Evolutionary conservation across 2,329 filamentous ascomycete species (phyloP), one percentile per base, ranked within the genome.

Genomic region (Colletotrichum sp.): DNA sequence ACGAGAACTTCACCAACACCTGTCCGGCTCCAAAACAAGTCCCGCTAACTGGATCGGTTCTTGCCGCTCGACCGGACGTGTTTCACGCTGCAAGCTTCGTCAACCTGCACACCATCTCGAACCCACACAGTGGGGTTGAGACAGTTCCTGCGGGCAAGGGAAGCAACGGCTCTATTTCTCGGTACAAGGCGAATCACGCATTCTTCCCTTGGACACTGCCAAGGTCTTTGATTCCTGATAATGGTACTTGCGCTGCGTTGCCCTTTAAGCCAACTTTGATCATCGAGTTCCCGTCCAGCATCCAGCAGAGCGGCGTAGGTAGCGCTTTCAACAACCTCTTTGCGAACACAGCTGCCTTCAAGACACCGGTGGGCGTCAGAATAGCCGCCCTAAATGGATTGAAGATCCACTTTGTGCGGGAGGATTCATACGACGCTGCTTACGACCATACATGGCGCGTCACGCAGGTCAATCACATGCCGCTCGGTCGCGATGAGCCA

Each of bases 161-260:
- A 86, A 82, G 82, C 55, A 81, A 83, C 8, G 74, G 55, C 34
- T 77, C 77, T 8, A 75, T 84, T 9, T 83, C 80, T 28, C 81
- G 80, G 34, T 85, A 83, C 76, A 91, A 91, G 8, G 93, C 92
- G 1, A 98, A 98, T 80, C 93, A 96, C 82, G 96, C 94, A 0
- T 93, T 95, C 80, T 98, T 96, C 81, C 97, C 97, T 0, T 98
- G 96, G 96, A 98, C 97, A 1, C 87, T 99, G 0, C 96, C 97
- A 0, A 87, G 88, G 2, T 89, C 91, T 30, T 88, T 98, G 79
- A 89, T 98, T 4, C 95, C 96, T 0, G 85, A 87, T 12, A 92
- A 98, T 80, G 96, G 94, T 1, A 93, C 90, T n/a, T 98, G 95
- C 79, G 90, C 93, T 6, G 91, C 91, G 15, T 93, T 98, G 78